A percentile compares a stretch with the other conserved stretches of the same genome.
Conservation (phyloP, 495 filamentous ascomycete species). For the Arthonia radiata region DNA sequence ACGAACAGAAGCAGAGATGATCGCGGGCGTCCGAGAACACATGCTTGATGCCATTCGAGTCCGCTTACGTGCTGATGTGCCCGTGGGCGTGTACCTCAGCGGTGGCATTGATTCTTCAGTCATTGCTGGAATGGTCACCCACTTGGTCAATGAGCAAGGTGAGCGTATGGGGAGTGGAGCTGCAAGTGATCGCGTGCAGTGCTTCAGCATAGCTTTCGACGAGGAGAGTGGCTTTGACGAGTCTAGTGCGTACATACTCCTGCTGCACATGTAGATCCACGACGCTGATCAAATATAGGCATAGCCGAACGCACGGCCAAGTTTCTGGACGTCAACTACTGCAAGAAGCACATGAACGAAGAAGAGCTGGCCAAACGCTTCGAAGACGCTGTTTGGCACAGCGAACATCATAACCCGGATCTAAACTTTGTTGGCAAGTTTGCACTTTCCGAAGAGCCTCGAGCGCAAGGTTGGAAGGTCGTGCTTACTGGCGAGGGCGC, state of each 20-base stretch:
- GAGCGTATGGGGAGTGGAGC: conserved; percentile 14
- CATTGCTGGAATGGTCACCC: conserved; percentile 25
- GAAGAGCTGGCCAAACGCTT: conserved; percentile 18
- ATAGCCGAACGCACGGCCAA: conserved; percentile 25
- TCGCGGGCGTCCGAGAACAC: conserved; percentile 18
- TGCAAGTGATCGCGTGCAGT: conserved; percentile 13
- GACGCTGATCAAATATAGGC: conserved; percentile 8
- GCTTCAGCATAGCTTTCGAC: conserved; percentile 25
- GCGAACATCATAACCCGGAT: conserved; percentile 20
- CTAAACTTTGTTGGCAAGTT: conserved; percentile 24
- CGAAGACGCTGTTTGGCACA: conserved; percentile 23
- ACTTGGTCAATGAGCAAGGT: conserved; percentile 18
- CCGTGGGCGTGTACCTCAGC: conserved; percentile 24
- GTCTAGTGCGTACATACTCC: conserved; percentile 12
- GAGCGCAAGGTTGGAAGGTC: conserved; percentile 21
- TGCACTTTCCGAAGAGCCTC: conserved; percentile 18
- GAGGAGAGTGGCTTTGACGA: conserved; percentile 21
- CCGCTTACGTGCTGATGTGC: conserved; percentile 26
- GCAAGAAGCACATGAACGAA: conserved; percentile 21
- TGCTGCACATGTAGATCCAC: neutral
- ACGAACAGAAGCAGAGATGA: conserved; percentile 19
- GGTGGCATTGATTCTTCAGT: conserved; percentile 29
- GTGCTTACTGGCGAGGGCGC: conserved; percentile 27
- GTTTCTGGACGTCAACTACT: conserved; percentile 21
- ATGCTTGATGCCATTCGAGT: conserved; percentile 21